These are phyloP conservation scores for Leccinum subgranulosum DNA, from an alignment of 768 basidiomycete genomes.

Conservation along the genomic window DNA sequence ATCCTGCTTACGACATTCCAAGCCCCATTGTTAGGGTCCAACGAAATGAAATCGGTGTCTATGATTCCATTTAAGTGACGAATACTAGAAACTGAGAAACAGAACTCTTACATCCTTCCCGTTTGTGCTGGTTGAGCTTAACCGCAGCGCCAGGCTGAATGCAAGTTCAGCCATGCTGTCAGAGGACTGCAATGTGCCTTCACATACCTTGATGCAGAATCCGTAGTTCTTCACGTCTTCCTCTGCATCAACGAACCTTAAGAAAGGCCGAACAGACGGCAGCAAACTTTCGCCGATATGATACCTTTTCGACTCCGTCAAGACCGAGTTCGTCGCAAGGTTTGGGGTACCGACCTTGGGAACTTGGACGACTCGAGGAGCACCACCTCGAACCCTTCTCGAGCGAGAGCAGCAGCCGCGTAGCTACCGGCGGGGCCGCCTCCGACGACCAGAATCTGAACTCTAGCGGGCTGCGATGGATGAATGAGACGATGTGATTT, in stretches of 20 bases:
- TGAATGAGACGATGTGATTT: not conserved
- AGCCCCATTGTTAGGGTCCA: constrained; percentile 5
- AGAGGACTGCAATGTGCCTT: not conserved
- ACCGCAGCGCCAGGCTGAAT: constrained; percentile 7
- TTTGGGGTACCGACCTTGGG: constrained; percentile 5
- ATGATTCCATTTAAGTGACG: not conserved
- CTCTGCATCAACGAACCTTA: constrained; percentile 8
- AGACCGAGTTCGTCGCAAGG: too few species aligned
- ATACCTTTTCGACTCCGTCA: constrained; percentile 4
- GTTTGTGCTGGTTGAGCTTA: constrained; percentile 8
- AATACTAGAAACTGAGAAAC: not conserved
- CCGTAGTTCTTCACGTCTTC: constrained; percentile 2
- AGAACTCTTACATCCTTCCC: constrained; percentile 7
- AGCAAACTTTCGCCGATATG: constrained; percentile 17
- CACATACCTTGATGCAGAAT: constrained; percentile 10
- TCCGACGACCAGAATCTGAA: constrained; percentile 11
- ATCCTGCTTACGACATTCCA: constrained; percentile 5
- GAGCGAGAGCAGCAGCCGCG: constrained; percentile 3
- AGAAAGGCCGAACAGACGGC: constrained; percentile 3
- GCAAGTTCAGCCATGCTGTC: not conserved
- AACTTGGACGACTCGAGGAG: constrained; percentile 10
- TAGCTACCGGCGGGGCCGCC: constrained; percentile 14
- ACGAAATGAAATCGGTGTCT: constrained; percentile 9
- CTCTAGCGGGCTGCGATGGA: not conserved
- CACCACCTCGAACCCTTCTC: constrained; percentile 8